Evolutionary conservation across 2,329 filamentous ascomycete species (phyloP), one percentile per base, ranked within the genome.

Genomic region (Venturia oleaginea): DNA sequence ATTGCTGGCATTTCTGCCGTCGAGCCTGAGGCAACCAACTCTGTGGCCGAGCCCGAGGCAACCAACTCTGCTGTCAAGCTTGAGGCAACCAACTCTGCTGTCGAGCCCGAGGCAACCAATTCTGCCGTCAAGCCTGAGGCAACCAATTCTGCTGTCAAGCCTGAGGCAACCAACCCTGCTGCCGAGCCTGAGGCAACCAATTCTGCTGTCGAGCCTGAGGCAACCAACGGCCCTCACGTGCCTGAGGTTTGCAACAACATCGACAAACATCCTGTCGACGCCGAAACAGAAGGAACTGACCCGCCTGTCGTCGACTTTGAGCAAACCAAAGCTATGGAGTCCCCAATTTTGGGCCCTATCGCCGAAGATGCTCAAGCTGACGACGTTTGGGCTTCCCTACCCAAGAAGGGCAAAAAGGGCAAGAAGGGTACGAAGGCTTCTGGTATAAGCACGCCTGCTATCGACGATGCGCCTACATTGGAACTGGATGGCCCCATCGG

Each of bases 341-440:
- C 51, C 17, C 30, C 51, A 30, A 34, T 15, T 8, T 17, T 57
- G 27, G 51, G 7, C 11, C 27, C 51, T 13, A 34, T 57, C 51
- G 32, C 93, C 1, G 83, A 84, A 66, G 93, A 97, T 78, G 92
- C 88, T 24, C 89, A 81, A 59, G 77, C 81, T 69, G 78, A 80
- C 38, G 79, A 81, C 73, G 89, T 95, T 69, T 96, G 95, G 72
- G 89, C 88, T 46, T 81, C 89, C 69, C 90, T 88, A 70, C 77
- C 74, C 32, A 89, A 89, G 72, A 93, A 93, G 79, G 86, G 82
- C 57, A 84, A 85, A 78, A 83, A 76, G 74, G 79, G 77, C 71
- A 81, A 77, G 67, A 55, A 55, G 15, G 57, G 54, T 7, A 22
- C 62, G 72, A 69, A 48, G 22, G 34, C 59, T 10, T 60, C 59